Conservation (phyloP, 768 basidiomycete species). For the Russula sp. region DNA sequence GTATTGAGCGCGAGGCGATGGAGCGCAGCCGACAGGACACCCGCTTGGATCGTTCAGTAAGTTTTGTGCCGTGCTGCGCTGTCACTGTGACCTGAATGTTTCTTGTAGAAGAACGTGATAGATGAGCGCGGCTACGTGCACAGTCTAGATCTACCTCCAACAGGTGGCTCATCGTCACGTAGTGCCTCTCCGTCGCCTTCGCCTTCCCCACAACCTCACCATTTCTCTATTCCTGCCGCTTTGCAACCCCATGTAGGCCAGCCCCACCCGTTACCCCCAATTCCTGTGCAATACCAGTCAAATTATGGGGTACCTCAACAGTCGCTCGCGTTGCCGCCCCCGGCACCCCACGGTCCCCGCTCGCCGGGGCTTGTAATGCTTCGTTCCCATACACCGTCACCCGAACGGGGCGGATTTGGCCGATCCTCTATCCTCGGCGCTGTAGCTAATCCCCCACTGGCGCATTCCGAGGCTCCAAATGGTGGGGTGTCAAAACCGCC, state of each 20-base stretch:
- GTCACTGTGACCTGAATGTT: slow-evolving; percentile 5
- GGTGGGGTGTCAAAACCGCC: slow-evolving; percentile 12
- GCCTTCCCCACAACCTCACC: slow-evolving; percentile 40
- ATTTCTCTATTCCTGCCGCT: slow-evolving; percentile 35
- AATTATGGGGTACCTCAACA: slow-evolving; percentile 35
- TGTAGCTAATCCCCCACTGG: slow-evolving; percentile 8
- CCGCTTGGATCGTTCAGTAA: slow-evolving; percentile 63
- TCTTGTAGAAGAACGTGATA: slow-evolving; percentile 39
- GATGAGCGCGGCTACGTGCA: slow-evolving; percentile 38
- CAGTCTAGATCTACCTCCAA: slow-evolving; percentile 34
- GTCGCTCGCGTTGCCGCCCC: slow-evolving; percentile 60
- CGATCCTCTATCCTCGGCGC: slow-evolving; percentile 7
- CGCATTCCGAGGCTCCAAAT: slow-evolving; percentile 20
- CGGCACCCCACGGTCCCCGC: slow-evolving; percentile 70
- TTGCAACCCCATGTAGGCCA: slow-evolving; percentile 34
- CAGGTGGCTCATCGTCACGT: slow-evolving; percentile 41
- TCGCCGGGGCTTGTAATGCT: slow-evolving; percentile 47
- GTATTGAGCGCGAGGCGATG: slow-evolving; percentile 55
- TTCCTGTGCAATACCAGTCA: slow-evolving; percentile 32
- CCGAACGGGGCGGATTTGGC: slow-evolving; percentile 42
- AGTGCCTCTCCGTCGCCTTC: slow-evolving; percentile 48
- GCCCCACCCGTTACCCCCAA: slow-evolving; percentile 42
- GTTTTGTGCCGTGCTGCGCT: slow-evolving; percentile 30
- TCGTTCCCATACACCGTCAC: slow-evolving; percentile 70
- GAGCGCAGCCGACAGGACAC: slow-evolving; percentile 69